Evolutionary conservation across 129 eudicot genomes (phyloP), one percentile per base, ranked within the genome.

Genomic region (Arctium lappa): DNA sequence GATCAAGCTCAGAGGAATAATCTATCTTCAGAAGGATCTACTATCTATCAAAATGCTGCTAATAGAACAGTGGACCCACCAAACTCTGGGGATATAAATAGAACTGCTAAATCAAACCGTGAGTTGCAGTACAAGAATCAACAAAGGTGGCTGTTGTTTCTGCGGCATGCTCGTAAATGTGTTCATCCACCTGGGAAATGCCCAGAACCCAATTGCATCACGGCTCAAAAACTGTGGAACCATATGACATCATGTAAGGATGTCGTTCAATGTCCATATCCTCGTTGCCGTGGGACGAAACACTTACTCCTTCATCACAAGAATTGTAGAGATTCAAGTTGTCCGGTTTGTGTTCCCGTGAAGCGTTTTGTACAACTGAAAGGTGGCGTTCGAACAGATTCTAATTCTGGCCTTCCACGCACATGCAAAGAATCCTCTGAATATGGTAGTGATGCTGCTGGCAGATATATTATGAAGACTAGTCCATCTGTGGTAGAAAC

Each of bases 91-190:
- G 44, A 82, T 15, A 53, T 44, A 84, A 74, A 80, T 65, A 80
- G 76, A 76, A 72, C 83, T 15, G 42, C 60, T 72, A 83, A 85
- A 74, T 77, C 83, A 40, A 73, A 73, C 77, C 87, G 83, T 65
- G 97, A 91, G 42, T 79, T 82, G 80, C 89, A 89, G 72, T 90
- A 34, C 82, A 81, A 11, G 77, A 83, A 95, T 69, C 94, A 93
- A 86, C 87, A 76, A 83, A 90, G 86, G 74, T 95, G 99, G 99
- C 76, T 95, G 11, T 86, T 95, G 81, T 91, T 93, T 81, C 81
- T 95, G 88, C 78, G 82, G 65, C 99, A 95, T 91, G 99, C 99
- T 40, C 94, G 97, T 70, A 81, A 80, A 16, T 95, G 99, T 79
- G 79, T 40, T 62, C 81, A 88, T 33, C 94, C 95, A 40, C 87